Conservation (phyloP, 805 yeast genomes). For the Ogataea siamensis region DNA sequence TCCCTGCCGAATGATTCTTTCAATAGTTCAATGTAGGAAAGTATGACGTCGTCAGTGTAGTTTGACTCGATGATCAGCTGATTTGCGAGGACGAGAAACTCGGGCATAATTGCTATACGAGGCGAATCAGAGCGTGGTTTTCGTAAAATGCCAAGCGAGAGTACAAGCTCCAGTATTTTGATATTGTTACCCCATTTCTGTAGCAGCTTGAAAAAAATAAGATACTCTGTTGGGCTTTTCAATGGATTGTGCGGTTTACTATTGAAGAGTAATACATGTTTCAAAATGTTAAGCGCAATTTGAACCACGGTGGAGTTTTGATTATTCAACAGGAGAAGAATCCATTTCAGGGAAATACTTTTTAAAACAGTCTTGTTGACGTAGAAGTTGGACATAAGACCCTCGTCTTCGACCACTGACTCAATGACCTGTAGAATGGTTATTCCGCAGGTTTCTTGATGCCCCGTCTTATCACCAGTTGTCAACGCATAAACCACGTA, state of each 20-base stretch:
- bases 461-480: slow-evolving; percentile 21
- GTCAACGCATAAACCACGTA: slow-evolving; percentile 50
- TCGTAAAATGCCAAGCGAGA: no score
- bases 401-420: slow-evolving; percentile 41
- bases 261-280: slow-evolving; percentile 41
- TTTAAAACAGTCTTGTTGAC: slow-evolving; percentile 43
- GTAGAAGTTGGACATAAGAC: slow-evolving; percentile 9
- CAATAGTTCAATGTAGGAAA: no score
- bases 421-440: slow-evolving; percentile 38
- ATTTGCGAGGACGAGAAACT: slow-evolving; percentile 3
- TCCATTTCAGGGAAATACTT: slow-evolving; percentile 64
- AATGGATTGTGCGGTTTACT: slow-evolving; percentile 41
- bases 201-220: slow-evolving; percentile 44
- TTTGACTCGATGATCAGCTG: background rate
- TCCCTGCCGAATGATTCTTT: no score
- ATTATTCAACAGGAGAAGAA: slow-evolving; percentile 50
- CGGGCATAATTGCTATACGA: no score
- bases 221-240: slow-evolving; percentile 50
- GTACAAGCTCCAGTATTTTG: slow-evolving; percentile 41
- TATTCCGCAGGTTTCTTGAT: slow-evolving; percentile 33
- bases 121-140: no score
- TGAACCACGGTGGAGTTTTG: slow-evolving; percentile 37
- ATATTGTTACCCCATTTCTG: slow-evolving; percentile 49
- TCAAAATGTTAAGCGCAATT: slow-evolving; percentile 43
- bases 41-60: no score